Conservation (phyloP, 108 stramenopile species). For the Epipyxis sp. region DNA sequence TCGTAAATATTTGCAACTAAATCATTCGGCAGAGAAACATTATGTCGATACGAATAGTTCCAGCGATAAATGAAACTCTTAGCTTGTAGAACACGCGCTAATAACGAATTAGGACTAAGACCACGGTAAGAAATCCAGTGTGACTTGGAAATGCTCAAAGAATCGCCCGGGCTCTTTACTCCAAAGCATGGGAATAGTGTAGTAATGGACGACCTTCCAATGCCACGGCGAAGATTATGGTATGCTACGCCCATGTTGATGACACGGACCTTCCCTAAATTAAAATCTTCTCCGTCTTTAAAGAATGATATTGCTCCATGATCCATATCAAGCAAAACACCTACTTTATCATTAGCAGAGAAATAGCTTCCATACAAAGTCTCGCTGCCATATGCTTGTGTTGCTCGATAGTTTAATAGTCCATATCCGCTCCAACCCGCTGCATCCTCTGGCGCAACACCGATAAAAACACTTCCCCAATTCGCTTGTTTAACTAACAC, state of each 20-base stretch:
- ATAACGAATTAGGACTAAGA: slow-evolving; percentile 30
- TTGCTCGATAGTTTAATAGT: slow-evolving; percentile 51
- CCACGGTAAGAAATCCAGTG: slow-evolving; percentile 47
- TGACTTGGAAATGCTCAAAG: slow-evolving; percentile 32
- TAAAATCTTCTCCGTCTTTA: slow-evolving; percentile 61
- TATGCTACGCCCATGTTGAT: slow-evolving; percentile 54
- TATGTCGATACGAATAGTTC: slow-evolving; percentile 26
- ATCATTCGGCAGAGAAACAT: slow-evolving; percentile 27
- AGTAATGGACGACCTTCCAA: slow-evolving; percentile 30
- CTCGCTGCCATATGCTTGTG: slow-evolving; percentile 48
- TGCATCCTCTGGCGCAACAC: slow-evolving; percentile 45
- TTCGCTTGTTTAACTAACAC: slow-evolving; percentile 29
- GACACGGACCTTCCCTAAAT: slow-evolving; percentile 48
- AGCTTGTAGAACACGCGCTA: slow-evolving; percentile 38
- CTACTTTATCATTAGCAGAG: slow-evolving; percentile 48
- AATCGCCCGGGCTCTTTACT: slow-evolving; percentile 47
- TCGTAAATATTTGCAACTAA: slow-evolving; percentile 6
- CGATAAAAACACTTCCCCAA: slow-evolving; percentile 54
- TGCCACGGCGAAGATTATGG: slow-evolving; percentile 38
- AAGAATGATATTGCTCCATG: slow-evolving; percentile 52
- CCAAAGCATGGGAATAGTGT: slow-evolving; percentile 55
- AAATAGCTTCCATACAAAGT: slow-evolving; percentile 52
- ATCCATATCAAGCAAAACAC: slow-evolving; percentile 61
- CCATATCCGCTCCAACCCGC: slow-evolving; percentile 47
- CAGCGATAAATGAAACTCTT: slow-evolving; percentile 14